These are phyloP conservation scores for Alternaria arbusti DNA, from an alignment of 2,329 filamentous ascomycete species.

Conservation along the genomic window DNA sequence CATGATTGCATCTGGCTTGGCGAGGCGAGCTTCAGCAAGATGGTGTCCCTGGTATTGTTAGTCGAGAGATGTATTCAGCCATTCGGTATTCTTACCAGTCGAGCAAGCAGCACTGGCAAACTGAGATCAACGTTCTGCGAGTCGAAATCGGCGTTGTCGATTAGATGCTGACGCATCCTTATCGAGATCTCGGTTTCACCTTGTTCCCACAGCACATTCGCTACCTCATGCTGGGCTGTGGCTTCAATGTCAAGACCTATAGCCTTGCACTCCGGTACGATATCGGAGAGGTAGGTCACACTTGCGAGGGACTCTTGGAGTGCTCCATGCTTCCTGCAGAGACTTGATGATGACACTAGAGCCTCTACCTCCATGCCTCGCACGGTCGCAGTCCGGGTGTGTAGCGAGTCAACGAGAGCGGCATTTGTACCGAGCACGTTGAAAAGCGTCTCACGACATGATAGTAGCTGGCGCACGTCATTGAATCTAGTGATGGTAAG, in stretches of 20 bases:
- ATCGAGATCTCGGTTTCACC: conserved; percentile 90
- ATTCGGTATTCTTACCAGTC: conserved; percentile 61
- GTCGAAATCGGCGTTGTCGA: conserved; percentile 38
- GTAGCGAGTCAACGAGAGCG: conserved; percentile 66
- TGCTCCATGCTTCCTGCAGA: conserved; percentile 80
- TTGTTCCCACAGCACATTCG: conserved; percentile 92
- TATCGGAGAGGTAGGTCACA: conserved; percentile 79
- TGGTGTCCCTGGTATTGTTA: conserved; percentile 69
- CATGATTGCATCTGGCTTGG: conserved; percentile 90
- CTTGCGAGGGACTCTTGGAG: conserved; percentile 87
- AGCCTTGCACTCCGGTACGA: conserved; percentile 72
- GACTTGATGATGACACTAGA: conserved; percentile 75
- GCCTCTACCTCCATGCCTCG: conserved; percentile 76
- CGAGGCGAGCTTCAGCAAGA: conserved; percentile 85
- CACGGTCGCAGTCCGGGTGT: conserved; percentile 67
- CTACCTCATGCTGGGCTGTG: conserved; percentile 79
- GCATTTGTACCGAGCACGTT: conserved; percentile 76
- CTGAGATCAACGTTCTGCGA: conserved; percentile 40
- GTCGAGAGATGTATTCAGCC: neutral
- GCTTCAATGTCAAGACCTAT: conserved; percentile 80
- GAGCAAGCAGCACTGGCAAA: conserved; percentile 76
- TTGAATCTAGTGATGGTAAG: conserved; percentile 64
- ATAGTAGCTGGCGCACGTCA: conserved; percentile 80
- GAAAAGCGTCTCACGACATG: conserved; percentile 81
- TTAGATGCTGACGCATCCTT: conserved; percentile 78